These are phyloP conservation scores for Leucosporidium scottii DNA, from an alignment of 768 basidiomycete species.

Conservation along the genomic window DNA sequence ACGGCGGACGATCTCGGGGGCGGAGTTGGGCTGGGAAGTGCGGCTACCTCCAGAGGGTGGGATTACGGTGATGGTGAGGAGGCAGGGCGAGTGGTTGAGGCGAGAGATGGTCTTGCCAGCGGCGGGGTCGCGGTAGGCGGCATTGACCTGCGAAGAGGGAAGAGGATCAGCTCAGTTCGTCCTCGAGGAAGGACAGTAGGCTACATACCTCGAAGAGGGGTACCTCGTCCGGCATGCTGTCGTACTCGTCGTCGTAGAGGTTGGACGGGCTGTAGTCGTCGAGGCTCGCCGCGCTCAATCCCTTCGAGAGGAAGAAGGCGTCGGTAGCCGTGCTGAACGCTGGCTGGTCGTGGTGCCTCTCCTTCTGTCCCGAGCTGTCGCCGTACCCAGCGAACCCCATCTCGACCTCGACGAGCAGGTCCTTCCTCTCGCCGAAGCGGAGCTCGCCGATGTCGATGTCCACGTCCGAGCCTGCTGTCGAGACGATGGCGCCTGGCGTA, in stretches of 20 bases:
- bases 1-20: slow-evolving; percentile 82
- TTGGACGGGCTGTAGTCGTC: slow-evolving; percentile 33
- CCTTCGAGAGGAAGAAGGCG: slow-evolving; percentile 56
- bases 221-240: slow-evolving; percentile 93
- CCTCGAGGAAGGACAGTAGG: neutral
- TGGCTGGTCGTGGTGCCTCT: slow-evolving; percentile 33
- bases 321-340: slow-evolving; percentile 68
- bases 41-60: slow-evolving; percentile 45
- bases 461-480: slow-evolving; percentile 86
- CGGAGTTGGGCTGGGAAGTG: slow-evolving; percentile 46
- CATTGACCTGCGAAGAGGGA: slow-evolving; percentile 53
- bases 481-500: slow-evolving; percentile 74
- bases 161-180: neutral
- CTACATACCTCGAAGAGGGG: slow-evolving; percentile 70
- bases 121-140: slow-evolving; percentile 86
- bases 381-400: slow-evolving; percentile 46
- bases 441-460: slow-evolving; percentile 92
- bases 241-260: slow-evolving; percentile 42
- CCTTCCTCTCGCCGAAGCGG: slow-evolving; percentile 90
- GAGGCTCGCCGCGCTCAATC: slow-evolving; percentile 30
- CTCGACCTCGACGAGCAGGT: slow-evolving; percentile 95
- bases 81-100: slow-evolving; percentile 73
- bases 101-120: slow-evolving; percentile 76
- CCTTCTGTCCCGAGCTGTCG: neutral
- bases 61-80: slow-evolving; percentile 87